Evolutionary conservation across 495 filamentous ascomycete species (phyloP), one percentile per base, ranked within the genome.

Genomic region (Penicillium herquei): DNA sequence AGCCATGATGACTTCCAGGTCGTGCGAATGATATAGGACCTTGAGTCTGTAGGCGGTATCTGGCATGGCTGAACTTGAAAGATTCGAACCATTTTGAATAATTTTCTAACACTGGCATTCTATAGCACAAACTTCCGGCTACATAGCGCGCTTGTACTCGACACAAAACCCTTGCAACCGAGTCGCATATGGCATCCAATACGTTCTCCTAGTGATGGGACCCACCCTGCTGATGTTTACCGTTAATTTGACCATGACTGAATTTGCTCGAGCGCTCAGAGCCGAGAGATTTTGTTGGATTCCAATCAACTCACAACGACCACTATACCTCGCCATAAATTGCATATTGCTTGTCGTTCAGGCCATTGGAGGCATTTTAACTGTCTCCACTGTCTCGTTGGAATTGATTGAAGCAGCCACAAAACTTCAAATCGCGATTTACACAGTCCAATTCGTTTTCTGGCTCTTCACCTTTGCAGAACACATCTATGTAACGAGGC

Each of bases 141-240:
- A 55, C 12, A 48, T 33, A 6, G 18, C 18, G n/a, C 41, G 55
- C 14, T 6, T 57, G 13, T 53, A 42, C 13, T 49, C 52, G 2
- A 41, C 44, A 3, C 46, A 35, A 10, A 6, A 49, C 11, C 3
- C 9, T 2, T 48, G 54, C 32, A 57, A 49, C 39, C 26, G 49
- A 10, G 54, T 26, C 5, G 43, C 54, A 10, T 61, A 53, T 21
- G 43, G 44, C 13, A 39, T 39, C 21, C 58, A 52, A 52, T 48
- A 49, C 2, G 35, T 57, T 10, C 18, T 52, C 0, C 21, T 57
- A 13, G 13, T 57, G 41, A 33, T 57, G 6, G 55, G 55, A 11
- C 55, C 55, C 6, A 61, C 54, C 14, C 14, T 61, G 18, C 49
- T 49, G 7, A 61, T 57, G 54, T 44, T 61, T 4, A 2, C 21